Base-by-base conservation (phyloP, 2,329 filamentous ascomycete species). In the Trichoderma simmonsii region DNA sequence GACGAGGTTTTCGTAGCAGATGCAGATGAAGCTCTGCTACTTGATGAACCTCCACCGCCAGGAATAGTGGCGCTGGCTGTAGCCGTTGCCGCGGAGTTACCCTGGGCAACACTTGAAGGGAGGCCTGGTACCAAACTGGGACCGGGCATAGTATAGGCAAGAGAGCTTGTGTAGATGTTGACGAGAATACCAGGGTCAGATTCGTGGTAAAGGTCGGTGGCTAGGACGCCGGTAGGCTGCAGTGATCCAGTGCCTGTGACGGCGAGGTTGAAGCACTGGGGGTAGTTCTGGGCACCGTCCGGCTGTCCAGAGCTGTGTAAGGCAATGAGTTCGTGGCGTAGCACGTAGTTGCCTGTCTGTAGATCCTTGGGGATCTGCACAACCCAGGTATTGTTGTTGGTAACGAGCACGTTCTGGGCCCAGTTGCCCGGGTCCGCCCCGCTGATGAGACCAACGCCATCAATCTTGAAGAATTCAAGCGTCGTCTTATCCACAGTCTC, bases 251-350 rank as follows among this genome's bases (percentile, higher is more conserved):
- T 78, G 14, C 85, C 84, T 18, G 80, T 82, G 71, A 87, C 80
- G 75, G 83, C 81, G 64, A 87, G 77, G 74, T 86, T 86, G 72
- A 86, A 80, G 76, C 86, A 88, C 79, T 87, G 84, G 12, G 86
- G 85, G 75, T 88, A 88, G 73, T 83, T 82, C 78, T 88, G 86
- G 2, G 86, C 86, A 61, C 83, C 83, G 6, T 81, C 75, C 34
- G 75, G 66, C 51, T 83, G 79, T 3, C 76, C 80, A 18, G 85
- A 85, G 39, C 80, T 82, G 79, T 88, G 86, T 6, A 88, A 83
- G 24, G 84, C 86, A 70, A 88, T 87, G 73, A 87, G 86, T 76
- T 88, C 86, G 75, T 88, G 85, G 8, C 86, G 85, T 48, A 88
- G 81, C 62, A 88, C 85, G 72, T 88, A 88, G 79, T 87, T 86